Conservation (phyloP, 2,329 filamentous ascomycete species). For the Hawksworthiomyces lignivorus region DNA sequence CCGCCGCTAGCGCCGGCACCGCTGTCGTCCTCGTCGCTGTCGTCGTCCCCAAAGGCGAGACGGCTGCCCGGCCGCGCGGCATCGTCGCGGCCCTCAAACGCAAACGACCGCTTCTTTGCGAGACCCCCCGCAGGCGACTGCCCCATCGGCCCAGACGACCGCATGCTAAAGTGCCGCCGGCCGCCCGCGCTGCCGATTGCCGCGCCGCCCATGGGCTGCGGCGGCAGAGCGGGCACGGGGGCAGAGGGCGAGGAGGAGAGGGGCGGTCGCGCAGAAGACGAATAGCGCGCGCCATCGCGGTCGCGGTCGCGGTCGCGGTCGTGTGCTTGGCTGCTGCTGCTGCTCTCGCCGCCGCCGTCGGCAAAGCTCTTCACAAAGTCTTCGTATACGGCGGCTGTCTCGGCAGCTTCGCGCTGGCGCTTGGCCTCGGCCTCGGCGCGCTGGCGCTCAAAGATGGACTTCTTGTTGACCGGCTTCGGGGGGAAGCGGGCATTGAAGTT, state of each 20-base stretch:
- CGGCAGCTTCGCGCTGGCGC: conserved; percentile 71
- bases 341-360: conserved; percentile 51
- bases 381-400: conserved; percentile 78
- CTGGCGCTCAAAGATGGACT: conserved; percentile 81
- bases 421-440: conserved; percentile 82
- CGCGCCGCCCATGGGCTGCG: conserved; percentile 20
- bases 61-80: conserved; percentile 24
- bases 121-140: conserved; percentile 47
- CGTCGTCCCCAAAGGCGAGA: conserved; percentile 31
- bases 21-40: not conserved
- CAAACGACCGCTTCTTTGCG: conserved; percentile 17
- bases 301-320: too few relatives aligned
- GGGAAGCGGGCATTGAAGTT: conserved; percentile 27
- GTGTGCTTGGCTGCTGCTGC: conserved; percentile 38
- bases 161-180: conserved; percentile 60
- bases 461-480: conserved; percentile 42
- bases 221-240: conserved; percentile 20
- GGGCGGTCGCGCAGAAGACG: too few relatives aligned
- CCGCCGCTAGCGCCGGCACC: too few relatives aligned
- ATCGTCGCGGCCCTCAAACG: conserved; percentile 21
- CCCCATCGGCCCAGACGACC: conserved; percentile 41
- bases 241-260: too few relatives aligned
- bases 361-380: conserved; percentile 81
- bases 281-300: too few relatives aligned
- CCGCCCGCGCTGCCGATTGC: conserved; percentile 22